Evolutionary conservation across 805 yeast genomes (phyloP).

Genomic region (Kodamaea fukazawae): DNA sequence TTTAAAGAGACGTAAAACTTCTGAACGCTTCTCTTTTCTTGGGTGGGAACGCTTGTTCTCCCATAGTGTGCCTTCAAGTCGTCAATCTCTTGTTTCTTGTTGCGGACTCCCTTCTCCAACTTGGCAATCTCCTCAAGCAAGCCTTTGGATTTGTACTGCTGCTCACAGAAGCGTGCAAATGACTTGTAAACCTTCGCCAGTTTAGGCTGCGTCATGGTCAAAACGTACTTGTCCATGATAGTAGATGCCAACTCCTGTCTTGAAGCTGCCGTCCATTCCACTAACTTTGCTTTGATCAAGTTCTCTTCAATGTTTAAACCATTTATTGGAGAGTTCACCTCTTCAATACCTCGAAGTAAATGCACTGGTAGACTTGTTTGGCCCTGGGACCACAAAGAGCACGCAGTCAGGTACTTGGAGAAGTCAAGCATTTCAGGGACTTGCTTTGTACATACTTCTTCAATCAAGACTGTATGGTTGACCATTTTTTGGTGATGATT

Average conservation of each 20-base stretch:
- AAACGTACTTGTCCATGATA: slow-evolving; percentile 57
- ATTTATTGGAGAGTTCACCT: slow-evolving; percentile 15
- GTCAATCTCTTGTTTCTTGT: slow-evolving; percentile 46
- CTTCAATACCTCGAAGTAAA: slow-evolving; percentile 38
- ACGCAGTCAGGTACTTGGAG: slow-evolving; percentile 51
- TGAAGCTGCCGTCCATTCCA: slow-evolving; percentile 71
- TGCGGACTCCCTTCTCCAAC: slow-evolving; percentile 36
- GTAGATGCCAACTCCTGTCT: slow-evolving; percentile 61
- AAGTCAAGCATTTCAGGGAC: slow-evolving; percentile 12
- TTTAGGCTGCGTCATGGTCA: slow-evolving; percentile 34
- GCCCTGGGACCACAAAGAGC: slow-evolving; percentile 63
- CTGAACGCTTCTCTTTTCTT: slow-evolving; percentile 52
- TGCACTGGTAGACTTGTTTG: slow-evolving; percentile 56
- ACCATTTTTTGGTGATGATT: slow-evolving; percentile 45
- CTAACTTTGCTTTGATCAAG: slow-evolving; percentile 44
- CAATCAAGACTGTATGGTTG: slow-evolving; percentile 46
- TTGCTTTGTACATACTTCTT: slow-evolving; percentile 30
- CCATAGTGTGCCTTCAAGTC: slow-evolving; percentile 47
- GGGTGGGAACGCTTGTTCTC: slow-evolving; percentile 36
- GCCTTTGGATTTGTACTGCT: slow-evolving; percentile 49
- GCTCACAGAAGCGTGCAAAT: slow-evolving; percentile 73
- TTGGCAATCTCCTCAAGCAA: slow-evolving; percentile 45
- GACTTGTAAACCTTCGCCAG: slow-evolving; percentile 37
- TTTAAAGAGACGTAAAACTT: slow-evolving; percentile 50
- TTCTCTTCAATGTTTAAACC: slow-evolving; percentile 18